Conservation (phyloP, 768 basidiomycete genomes). For the Boletus bicolor region DNA sequence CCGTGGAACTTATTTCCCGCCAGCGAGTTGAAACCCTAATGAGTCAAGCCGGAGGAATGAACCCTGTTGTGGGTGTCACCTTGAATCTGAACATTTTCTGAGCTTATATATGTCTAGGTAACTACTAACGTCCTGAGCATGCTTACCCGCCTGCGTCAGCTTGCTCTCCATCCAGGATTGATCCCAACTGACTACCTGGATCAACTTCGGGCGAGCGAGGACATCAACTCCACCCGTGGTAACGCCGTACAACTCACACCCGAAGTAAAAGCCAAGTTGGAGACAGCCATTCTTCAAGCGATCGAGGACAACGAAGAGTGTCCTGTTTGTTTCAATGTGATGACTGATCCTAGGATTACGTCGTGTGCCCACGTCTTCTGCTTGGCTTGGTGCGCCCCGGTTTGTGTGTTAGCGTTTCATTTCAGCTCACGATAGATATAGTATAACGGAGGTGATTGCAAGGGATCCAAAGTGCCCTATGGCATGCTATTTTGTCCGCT, state of each 20-base stretch:
- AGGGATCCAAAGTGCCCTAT: constrained; percentile 81
- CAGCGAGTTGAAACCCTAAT: constrained; percentile 60
- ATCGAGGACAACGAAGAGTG: constrained; percentile 85
- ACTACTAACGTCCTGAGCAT: constrained; percentile 72
- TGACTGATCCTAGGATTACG: constrained; percentile 69
- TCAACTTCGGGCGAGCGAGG: constrained; percentile 42
- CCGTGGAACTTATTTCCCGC: constrained; percentile 60
- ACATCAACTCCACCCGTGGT: constrained; percentile 20
- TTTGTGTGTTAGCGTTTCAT: neutral
- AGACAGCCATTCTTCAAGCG: constrained; percentile 54
- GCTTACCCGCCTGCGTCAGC: constrained; percentile 83
- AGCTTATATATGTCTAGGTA: constrained; percentile 38
- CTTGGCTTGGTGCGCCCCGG: constrained; percentile 51
- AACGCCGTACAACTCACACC: constrained; percentile 44
- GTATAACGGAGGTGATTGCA: constrained; percentile 66
- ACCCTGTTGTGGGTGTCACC: constrained; percentile 37
- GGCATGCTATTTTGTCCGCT: constrained; percentile 38
- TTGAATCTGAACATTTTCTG: neutral
- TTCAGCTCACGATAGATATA: constrained; percentile 24
- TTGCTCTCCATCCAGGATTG: constrained; percentile 75
- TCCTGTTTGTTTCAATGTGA: constrained; percentile 63
- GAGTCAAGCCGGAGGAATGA: constrained; percentile 35
- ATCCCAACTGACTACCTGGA: constrained; percentile 70
- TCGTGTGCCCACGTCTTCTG: constrained; percentile 73
- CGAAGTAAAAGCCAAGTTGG: constrained; percentile 54